Percentiles rank a stretch among this genome's conserved stretches.
Evolutionary conservation across 148 eudicot species (phyloP).

Genomic region (Diospyros lotus): DNA sequence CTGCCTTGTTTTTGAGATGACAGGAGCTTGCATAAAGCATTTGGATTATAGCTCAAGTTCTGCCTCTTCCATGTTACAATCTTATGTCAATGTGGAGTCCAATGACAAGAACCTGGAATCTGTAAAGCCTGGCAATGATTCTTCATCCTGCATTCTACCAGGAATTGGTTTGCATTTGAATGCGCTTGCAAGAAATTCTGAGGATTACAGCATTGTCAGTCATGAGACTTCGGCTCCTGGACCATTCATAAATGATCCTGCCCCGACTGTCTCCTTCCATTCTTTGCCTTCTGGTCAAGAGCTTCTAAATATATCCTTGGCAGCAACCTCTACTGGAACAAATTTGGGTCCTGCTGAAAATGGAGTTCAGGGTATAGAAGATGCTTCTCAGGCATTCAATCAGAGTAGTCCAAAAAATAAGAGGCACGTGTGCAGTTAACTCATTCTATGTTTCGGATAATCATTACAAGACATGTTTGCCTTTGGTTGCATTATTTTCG

Average conservation of each 20-base stretch:
- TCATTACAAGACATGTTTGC: not conserved
- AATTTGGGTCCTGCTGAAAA: slow-evolving; percentile 33
- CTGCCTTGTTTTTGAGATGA: slow-evolving; percentile 85
- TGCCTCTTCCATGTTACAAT: slow-evolving; percentile 29
- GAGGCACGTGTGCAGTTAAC: slow-evolving; percentile 40
- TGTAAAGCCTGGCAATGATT: slow-evolving; percentile 33
- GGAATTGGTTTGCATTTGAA: slow-evolving; percentile 96
- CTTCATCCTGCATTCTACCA: slow-evolving; percentile 51
- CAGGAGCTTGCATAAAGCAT: slow-evolving; percentile 53
- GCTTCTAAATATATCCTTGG: slow-evolving; percentile 21
- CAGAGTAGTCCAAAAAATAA: slow-evolving; percentile 81
- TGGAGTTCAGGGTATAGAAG: slow-evolving; percentile 38
- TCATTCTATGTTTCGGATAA: not conserved
- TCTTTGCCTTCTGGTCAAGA: slow-evolving; percentile 27
- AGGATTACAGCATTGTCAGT: slow-evolving; percentile 36
- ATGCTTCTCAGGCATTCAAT: slow-evolving; percentile 42
- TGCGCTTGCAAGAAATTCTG: slow-evolving; percentile 69
- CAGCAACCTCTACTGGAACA: slow-evolving; percentile 28
- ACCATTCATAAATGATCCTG: slow-evolving; percentile 25
- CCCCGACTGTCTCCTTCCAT: slow-evolving; percentile 18
- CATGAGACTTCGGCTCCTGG: slow-evolving; percentile 34
- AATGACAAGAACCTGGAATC: slow-evolving; percentile 28
- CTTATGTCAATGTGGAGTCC: slow-evolving; percentile 32
- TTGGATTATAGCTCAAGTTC: slow-evolving; percentile 32
- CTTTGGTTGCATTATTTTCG: slow-evolving; percentile 8